These are phyloP conservation scores for Scheffersomyces illinoinensis DNA, from an alignment of 1,139 yeast genomes.

Conservation along the genomic window DNA sequence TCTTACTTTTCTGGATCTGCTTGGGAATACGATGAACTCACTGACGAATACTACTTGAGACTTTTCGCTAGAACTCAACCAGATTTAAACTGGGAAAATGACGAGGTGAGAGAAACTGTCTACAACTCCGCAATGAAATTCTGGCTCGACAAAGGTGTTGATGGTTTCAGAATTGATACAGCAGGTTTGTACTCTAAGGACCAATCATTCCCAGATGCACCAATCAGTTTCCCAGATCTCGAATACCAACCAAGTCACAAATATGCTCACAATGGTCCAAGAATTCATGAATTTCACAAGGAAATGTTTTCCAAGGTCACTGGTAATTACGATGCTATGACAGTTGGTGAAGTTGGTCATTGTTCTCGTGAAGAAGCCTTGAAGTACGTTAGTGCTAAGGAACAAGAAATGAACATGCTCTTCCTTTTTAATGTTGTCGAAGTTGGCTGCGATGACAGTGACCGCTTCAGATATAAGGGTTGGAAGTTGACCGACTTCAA, in stretches of 20 bases:
- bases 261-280: constrained; percentile 46
- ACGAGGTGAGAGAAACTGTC: constrained; percentile 50
- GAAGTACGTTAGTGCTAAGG: constrained; percentile 49
- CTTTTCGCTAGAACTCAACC: constrained; percentile 56
- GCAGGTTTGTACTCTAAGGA: constrained; percentile 55
- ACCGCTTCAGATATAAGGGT: constrained; percentile 34
- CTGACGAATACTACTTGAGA: constrained; percentile 55
- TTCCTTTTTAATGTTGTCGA: constrained; percentile 50
- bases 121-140: constrained; percentile 49
- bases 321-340: constrained; percentile 52
- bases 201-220: constrained; percentile 50
- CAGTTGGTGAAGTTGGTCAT: constrained; percentile 58
- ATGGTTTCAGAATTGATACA: constrained; percentile 60
- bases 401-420: constrained; percentile 53
- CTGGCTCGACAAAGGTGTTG: constrained; percentile 59
- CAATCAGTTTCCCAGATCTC: constrained; percentile 41
- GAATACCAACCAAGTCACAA: constrained; percentile 40
- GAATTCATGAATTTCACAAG: constrained; percentile 58
- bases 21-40: constrained; percentile 54
- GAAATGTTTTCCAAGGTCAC: constrained; percentile 50
- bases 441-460: constrained; percentile 37
- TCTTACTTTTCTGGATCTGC: constrained; percentile 56
- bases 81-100: constrained; percentile 62
- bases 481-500: constrained; percentile 45
- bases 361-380: constrained; percentile 43